Percentiles rank a stretch among this genome's conserved stretches.
phyloP scores from a whole-genome alignment of 176 grass and related monocot species.

The Raddia guianensis region DNA sequence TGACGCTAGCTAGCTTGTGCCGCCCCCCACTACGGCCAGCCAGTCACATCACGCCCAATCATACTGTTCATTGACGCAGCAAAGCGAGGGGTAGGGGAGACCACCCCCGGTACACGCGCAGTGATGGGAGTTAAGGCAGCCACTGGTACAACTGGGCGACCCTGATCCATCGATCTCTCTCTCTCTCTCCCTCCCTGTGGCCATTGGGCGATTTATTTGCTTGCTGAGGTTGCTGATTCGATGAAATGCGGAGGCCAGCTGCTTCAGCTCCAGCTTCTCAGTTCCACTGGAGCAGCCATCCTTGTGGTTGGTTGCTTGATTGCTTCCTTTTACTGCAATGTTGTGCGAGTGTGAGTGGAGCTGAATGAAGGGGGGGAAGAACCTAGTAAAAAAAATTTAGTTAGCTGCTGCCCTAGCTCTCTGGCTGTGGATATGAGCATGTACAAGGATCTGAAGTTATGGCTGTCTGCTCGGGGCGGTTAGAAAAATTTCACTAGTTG shows the following conservation, averaged over 20 bases:
- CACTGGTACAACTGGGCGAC: constrained; percentile 4
- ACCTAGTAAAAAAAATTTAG: no score
- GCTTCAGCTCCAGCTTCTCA: no score
- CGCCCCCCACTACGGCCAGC: constrained; percentile 23
- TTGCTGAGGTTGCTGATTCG: no score
- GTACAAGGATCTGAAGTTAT: constrained; percentile 17
- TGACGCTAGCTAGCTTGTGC: constrained; percentile 31
- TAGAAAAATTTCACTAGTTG: background rate
- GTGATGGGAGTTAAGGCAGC: constrained; percentile 32
- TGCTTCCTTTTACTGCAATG: background rate
- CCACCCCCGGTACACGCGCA: constrained; percentile 44
- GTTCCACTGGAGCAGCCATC: no score
- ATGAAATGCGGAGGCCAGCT: no score
- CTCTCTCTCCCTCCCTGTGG: background rate
- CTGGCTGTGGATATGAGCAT: background rate
- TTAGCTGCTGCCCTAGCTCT: background rate
- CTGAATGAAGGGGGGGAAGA: no score
- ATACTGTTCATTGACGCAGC: constrained; percentile 46
- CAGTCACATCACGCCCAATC: constrained; percentile 40
- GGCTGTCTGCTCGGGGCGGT: background rate
- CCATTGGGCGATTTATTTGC: background rate
- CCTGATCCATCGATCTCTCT: background rate
- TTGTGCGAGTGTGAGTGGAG: background rate
- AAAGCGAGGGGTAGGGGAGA: constrained; percentile 37
- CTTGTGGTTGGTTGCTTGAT: background rate